Base-by-base conservation (phyloP, 768 basidiomycete genomes). In the Sporobolomyces pararoseus region DNA sequence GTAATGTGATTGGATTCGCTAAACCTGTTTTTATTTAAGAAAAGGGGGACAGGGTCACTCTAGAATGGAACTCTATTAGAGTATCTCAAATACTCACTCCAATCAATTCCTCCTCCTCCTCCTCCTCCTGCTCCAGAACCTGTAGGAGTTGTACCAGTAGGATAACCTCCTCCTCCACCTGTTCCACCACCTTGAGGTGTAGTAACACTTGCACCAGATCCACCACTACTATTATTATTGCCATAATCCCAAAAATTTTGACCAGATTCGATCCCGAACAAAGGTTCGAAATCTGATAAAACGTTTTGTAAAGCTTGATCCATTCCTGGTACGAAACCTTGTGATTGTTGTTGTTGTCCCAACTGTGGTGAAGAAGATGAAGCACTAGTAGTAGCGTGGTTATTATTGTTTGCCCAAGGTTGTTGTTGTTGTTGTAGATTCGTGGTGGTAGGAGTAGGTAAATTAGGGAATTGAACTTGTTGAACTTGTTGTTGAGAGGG, bases 241-340 rank as follows among this genome's bases (percentile, higher is more conserved):
- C 59, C 59, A 23, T 61, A 61, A 10, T 61, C 59, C 59, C 59
- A 61, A 19, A 61, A 61, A 17, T 61, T 61, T 6, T 31, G 31
- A 7, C 59, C 59, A 19, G 44, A 35, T 32, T 61, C 59, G 59
- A 61, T 68, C 5, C 68, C 66, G 31, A 74, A 74, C 13, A 74
- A 27, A 10, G 72, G 68, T 32, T 70, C 72, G 37, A 74, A 74
- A n/a, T 69, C 68, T 47, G 63, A 63, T n/a, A 74, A 32, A 21
- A 68, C 72, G 34, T 17, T 55, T 7, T 61, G 46, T 25, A 74
- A 54, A n/a, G 68, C 65, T 23, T 66, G 60, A 55, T 73, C 67
- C 67, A 73, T 73, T 23, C 67, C 71, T 9, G 65, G 65, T 1
- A 63, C 51, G 57, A 65, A 35, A 7, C 37, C 63, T 14, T 53